These are phyloP conservation scores for Russula vinacea DNA, from an alignment of 768 basidiomycete genomes.

Conservation along the genomic window DNA sequence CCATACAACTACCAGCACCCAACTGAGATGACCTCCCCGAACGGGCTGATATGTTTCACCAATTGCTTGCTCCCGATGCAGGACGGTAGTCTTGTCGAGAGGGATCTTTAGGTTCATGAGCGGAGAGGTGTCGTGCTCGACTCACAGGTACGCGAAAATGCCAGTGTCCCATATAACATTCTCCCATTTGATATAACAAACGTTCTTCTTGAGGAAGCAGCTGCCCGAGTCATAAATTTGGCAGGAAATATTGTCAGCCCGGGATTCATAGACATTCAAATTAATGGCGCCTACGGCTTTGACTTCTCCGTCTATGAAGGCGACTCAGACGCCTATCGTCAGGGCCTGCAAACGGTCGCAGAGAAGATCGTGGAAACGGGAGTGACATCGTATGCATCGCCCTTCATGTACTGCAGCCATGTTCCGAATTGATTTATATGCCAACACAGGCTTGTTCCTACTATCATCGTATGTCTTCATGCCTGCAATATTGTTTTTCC, in stretches of 20 bases:
- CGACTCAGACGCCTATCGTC: constrained; percentile 61
- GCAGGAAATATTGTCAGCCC: constrained; percentile 81
- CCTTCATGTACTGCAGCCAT: constrained; percentile 17
- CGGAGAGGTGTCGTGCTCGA: constrained; percentile 70
- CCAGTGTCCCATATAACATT: background rate
- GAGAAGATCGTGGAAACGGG: constrained; percentile 81
- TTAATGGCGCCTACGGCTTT: constrained; percentile 89
- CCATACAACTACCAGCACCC: background rate
- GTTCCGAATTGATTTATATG: background rate
- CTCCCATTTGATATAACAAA: constrained; percentile 45
- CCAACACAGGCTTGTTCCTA: constrained; percentile 33
- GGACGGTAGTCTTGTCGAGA: constrained; percentile 69
- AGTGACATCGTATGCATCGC: constrained; percentile 70
- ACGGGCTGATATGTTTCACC: constrained; percentile 80
- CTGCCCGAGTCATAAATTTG: constrained; percentile 74
- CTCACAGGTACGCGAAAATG: constrained; percentile 50
- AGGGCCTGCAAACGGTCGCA: constrained; percentile 67
- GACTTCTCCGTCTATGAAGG: constrained; percentile 82
- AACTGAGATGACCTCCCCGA: constrained; percentile 42
- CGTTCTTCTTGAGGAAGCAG: constrained; percentile 60
- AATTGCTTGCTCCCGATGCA: constrained; percentile 79
- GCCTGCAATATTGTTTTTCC: background rate
- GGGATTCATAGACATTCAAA: constrained; percentile 82
- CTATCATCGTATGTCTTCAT: constrained; percentile 53
- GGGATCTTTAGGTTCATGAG: constrained; percentile 82